Base-by-base conservation (phyloP, 2,329 filamentous ascomycete genomes). In the Dothistroma septosporum region DNA sequence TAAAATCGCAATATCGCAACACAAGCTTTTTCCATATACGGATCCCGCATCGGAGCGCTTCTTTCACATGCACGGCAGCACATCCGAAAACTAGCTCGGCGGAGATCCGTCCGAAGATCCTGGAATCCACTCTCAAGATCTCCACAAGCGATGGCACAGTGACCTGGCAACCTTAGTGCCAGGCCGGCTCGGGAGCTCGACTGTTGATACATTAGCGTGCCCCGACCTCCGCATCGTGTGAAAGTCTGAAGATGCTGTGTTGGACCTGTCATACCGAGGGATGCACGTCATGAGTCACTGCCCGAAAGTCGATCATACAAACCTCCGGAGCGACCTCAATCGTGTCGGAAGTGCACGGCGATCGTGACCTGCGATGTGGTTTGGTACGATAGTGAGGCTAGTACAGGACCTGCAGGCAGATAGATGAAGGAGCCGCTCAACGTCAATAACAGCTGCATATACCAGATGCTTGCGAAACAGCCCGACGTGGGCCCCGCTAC, bases 241-340 rank as follows among this genome's bases (percentile, higher is more conserved):
- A 14, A 19, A 53, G 31, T 16, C 14, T 19, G 49, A 12, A 2
- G 14, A 21, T 19, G 28, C 28, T 52, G 10, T 2, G 24, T 28
- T 31, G 50, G 31, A n/a, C 14, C 50, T 53, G 49, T 31, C 31
- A 53, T 19, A 33, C 16, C 10, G 11, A 35, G 11, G 28, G 22
- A n/a, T 53, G 50, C 50, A 35, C 3, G 21, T 53, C 50, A 53
- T 53, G 50, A 53, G 16, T 53, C 50, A 53, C 35, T 7, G 50
- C 31, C 4, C 16, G 50, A 28, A 53, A 33, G 28, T 53, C 28
- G 31, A 33, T 22, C 11, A 35, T 16, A 14, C 28, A 35, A 35
- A 12, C 7, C 21, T 4, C 31, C 16, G 31, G 35, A 35, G 31
- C 11, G 31, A 28, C 6, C n/a, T n/a, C 8, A 53, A 35, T 19